Percentiles rank a stretch among this genome's conserved stretches.
These are phyloP conservation scores for Penicillium frequentans DNA, from an alignment of 2,329 filamentous ascomycete species.

Conservation along the genomic window DNA sequence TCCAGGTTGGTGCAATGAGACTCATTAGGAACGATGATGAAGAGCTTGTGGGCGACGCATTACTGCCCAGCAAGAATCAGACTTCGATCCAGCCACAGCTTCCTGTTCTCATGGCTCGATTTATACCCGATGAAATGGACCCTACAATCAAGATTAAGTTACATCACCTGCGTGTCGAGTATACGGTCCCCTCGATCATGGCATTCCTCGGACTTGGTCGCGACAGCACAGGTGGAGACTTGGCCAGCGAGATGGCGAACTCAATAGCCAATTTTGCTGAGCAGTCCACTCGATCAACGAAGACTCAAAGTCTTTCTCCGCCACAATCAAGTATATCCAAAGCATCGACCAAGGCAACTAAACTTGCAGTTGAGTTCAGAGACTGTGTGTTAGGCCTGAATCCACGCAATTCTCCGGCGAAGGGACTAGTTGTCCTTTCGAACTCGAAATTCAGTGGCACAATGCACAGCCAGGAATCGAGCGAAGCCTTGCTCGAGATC, in stretches of 20 bases:
- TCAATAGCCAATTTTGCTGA: constrained; percentile 78
- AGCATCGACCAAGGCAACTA: constrained; percentile 53
- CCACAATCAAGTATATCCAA: constrained; percentile 16
- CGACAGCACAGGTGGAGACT: constrained; percentile 67
- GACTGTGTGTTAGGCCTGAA: constrained; percentile 85
- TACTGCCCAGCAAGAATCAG: constrained; percentile 35
- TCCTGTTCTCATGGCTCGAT: constrained; percentile 79
- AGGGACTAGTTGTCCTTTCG: constrained; percentile 74
- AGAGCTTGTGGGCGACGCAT: constrained; percentile 67
- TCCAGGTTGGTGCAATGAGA: constrained; percentile 66
- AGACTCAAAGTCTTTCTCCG: constrained; percentile 11
- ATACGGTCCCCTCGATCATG: constrained; percentile 80
- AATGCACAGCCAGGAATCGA: constrained; percentile 64
- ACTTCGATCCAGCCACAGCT: constrained; percentile 17
- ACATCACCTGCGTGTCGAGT: constrained; percentile 82
- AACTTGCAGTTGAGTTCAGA: constrained; percentile 62
- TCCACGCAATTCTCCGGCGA: constrained; percentile 72
- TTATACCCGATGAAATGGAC: constrained; percentile 93
- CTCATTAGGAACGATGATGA: constrained; percentile 67
- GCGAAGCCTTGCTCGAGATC: constrained; percentile 66
- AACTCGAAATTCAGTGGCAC: constrained; percentile 71
- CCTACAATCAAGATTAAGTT: constrained; percentile 86
- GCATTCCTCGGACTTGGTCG: constrained; percentile 71
- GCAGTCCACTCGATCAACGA: constrained; percentile 13
- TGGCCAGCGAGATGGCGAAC: constrained; percentile 72